Percentiles rank a stretch among this genome's conserved stretches.
phyloP scores from a whole-genome alignment of 192 early-diverging fungal genomes.

The Thamnidium elegans region DNA sequence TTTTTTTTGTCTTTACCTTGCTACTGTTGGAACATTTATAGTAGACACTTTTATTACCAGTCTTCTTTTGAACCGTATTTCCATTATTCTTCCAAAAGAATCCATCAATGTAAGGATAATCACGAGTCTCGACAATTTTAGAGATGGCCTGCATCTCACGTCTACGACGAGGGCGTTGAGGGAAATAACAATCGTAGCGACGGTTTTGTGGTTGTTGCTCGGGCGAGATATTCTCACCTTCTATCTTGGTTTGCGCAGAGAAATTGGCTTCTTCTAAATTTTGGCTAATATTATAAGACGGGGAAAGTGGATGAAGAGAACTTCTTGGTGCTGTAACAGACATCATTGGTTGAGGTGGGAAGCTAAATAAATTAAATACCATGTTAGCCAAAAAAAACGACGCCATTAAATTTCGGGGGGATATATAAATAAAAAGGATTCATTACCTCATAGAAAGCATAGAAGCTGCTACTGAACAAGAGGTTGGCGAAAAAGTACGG shows the following conservation, averaged over 20 bases:
- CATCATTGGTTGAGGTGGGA: slow-evolving; percentile 17
- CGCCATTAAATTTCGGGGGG: background rate
- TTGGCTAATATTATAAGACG: slow-evolving; percentile 5
- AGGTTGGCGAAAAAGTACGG: background rate
- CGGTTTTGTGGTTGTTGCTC: background rate
- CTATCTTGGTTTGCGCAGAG: slow-evolving; percentile 8
- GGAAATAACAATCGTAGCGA: slow-evolving; percentile 3
- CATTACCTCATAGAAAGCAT: slow-evolving; percentile 6
- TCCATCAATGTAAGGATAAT: slow-evolving; percentile 30
- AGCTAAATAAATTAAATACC: slow-evolving; percentile 9
- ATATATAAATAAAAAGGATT: too few species aligned
- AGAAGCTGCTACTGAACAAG: background rate
- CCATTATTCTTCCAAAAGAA: slow-evolving; percentile 60
- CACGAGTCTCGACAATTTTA: slow-evolving; percentile 52
- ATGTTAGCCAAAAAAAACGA: background rate
- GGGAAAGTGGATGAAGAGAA: slow-evolving; percentile 20
- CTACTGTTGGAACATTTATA: slow-evolving; percentile 61
- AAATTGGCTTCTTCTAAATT: background rate
- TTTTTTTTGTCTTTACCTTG: slow-evolving; percentile 30
- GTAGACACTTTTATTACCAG: slow-evolving; percentile 58
- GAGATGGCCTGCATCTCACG: slow-evolving; percentile 61
- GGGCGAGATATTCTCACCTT: background rate
- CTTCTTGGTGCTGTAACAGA: slow-evolving; percentile 3
- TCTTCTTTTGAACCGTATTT: slow-evolving; percentile 56
- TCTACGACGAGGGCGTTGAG: slow-evolving; percentile 44